phyloP scores from a whole-genome alignment of 2,329 filamentous ascomycete genomes.

The Cordyceps militaris region DNA sequence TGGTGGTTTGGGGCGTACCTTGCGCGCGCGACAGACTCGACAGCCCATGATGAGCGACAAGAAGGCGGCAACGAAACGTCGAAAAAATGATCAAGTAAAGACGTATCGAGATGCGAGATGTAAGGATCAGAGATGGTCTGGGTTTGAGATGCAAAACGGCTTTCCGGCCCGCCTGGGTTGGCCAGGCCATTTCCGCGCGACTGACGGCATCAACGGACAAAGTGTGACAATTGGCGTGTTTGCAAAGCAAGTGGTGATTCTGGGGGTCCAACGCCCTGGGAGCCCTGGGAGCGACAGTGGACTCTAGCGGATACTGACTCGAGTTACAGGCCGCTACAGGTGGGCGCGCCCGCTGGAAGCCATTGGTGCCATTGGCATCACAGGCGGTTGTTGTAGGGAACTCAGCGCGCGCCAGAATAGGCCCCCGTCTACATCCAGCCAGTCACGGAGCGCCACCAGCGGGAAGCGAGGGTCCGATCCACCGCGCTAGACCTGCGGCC shows the following conservation, averaged over 20 bases:
- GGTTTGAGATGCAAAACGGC: conserved; percentile 3
- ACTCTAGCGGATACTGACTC: too few species aligned
- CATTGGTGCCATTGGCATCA: too few species aligned
- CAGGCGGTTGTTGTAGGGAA: too few species aligned
- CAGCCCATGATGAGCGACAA: conserved; percentile 27
- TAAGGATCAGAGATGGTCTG: not conserved
- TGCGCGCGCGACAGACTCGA: conserved; percentile 34
- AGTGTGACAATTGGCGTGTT: not conserved
- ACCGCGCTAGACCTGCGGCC: conserved; percentile 9
- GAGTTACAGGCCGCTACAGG: too few species aligned
- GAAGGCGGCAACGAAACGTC: not conserved
- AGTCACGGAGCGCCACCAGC: conserved; percentile 5
- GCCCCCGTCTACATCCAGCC: too few species aligned
- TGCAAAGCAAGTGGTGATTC: not conserved
- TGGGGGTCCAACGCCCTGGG: too few species aligned
- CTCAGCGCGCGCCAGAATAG: too few species aligned
- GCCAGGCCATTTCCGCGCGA: not conserved
- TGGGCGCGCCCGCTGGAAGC: too few species aligned
- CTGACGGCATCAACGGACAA: conserved; percentile 6
- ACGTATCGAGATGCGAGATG: not conserved
- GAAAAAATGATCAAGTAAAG: not conserved
- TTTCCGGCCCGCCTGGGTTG: not conserved
- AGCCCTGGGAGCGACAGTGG: too few species aligned
- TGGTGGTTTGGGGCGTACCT: conserved; percentile 21
- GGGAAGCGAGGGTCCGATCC: conserved; percentile 13